Conservation (phyloP, 192 early-diverging fungal species). For the Coemansia sp. region DNA sequence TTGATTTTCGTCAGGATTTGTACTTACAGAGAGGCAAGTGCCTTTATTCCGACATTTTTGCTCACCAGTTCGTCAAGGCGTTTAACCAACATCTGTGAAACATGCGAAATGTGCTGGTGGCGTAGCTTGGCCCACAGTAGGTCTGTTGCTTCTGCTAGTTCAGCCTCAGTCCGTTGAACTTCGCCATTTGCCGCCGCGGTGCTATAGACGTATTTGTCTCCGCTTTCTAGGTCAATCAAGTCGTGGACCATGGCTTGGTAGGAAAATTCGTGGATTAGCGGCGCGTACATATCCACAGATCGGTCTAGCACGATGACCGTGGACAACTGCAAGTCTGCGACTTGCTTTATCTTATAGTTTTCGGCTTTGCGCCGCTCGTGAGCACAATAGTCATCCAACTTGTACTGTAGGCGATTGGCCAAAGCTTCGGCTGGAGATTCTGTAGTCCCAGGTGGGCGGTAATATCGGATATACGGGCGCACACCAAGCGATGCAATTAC, state of each 20-base stretch:
- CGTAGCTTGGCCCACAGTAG: conserved; percentile 49
- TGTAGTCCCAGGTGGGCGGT: conserved; percentile 14
- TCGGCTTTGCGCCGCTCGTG: conserved; percentile 64
- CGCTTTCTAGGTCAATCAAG: conserved; percentile 59
- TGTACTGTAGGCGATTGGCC: conserved; percentile 57
- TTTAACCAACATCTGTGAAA: conserved; percentile 30
- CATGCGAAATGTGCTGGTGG: conserved; percentile 52
- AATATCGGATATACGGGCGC: conserved; percentile 45
- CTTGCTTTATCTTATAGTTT: conserved; percentile 54
- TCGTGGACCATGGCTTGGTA: conserved; percentile 98
- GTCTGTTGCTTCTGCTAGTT: conserved; percentile 45
- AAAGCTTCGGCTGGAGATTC: conserved; percentile 20
- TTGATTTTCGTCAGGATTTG: background rate
- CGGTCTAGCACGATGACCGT: conserved; percentile 88
- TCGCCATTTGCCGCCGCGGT: conserved; percentile 9
- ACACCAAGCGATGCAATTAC: conserved; percentile 41
- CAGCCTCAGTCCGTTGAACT: conserved; percentile 17
- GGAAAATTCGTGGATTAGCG: conserved; percentile 94
- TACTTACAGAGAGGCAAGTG: conserved; percentile 29
- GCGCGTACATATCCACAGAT: conserved; percentile 84
- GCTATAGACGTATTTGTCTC: conserved; percentile 31
- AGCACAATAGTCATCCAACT: conserved; percentile 70
- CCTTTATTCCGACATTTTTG: conserved; percentile 30
- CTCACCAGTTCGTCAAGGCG: conserved; percentile 32
- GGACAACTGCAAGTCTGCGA: conserved; percentile 52